phyloP scores from a whole-genome alignment of 768 basidiomycete genomes.

The Tylopilus sp. region DNA sequence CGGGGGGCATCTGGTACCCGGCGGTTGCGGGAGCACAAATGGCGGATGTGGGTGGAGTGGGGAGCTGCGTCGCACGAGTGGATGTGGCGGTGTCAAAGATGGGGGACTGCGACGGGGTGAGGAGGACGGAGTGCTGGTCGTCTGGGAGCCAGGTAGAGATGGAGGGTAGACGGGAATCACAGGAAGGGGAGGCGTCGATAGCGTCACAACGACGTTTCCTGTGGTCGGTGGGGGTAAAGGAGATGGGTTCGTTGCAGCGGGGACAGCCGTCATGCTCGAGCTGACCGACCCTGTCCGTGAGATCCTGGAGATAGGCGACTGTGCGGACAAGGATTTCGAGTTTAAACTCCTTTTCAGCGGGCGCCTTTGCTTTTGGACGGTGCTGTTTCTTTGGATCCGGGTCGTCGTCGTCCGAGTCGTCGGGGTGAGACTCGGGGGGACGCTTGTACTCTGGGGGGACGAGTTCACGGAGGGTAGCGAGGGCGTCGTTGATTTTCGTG shows the following conservation, averaged over 20 bases:
- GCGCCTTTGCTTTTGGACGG: conserved; percentile 29
- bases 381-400: conserved; percentile 25
- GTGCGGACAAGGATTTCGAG: conserved; percentile 85
- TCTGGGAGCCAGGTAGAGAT: conserved; percentile 66
- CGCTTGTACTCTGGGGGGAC: conserved; percentile 61
- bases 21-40: conserved; percentile 42
- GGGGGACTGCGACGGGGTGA: conserved; percentile 34
- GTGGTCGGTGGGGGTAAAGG: background rate
- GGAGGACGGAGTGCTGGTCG: conserved; percentile 30
- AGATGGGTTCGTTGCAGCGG: conserved; percentile 21
- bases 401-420: conserved; percentile 33
- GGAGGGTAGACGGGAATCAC: conserved; percentile 47
- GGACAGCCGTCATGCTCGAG: conserved; percentile 35
- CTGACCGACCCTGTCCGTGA: conserved; percentile 52
- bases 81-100: conserved; percentile 31
- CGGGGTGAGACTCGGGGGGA: conserved; percentile 23
- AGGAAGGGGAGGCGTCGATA: background rate
- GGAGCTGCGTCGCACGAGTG: conserved; percentile 34
- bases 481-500: conserved; percentile 94
- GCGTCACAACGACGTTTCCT: background rate
- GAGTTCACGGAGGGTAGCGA: conserved; percentile 70
- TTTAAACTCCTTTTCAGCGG: conserved; percentile 86
- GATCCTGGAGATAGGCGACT: conserved; percentile 71
- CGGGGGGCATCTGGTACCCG: conserved; percentile 35
- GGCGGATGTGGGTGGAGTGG: conserved; percentile 57